Base-by-base conservation (phyloP, 1,284 basidiomycete genomes). In the Sporisorium iseilematis-ciliati region DNA sequence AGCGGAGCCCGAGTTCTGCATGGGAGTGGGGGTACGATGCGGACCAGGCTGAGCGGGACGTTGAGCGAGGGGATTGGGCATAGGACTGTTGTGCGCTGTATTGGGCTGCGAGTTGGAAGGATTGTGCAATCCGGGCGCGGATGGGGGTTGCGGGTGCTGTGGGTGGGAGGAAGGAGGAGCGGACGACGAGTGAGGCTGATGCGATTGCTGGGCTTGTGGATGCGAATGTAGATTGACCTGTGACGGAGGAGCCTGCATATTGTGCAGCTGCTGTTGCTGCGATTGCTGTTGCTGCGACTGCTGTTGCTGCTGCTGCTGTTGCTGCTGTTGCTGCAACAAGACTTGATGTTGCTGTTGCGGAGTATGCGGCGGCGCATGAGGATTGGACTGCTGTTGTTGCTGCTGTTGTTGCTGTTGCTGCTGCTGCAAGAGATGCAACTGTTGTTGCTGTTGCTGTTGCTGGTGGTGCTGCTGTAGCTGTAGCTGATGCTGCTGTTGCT, bases 221-320 rank as follows among this genome's bases (percentile, higher is more conserved):
- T 71, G 68, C 31, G 67, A 70, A 50, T 65, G 67, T 23, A 65
- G 48, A 14, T 63, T 65, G 62, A 65, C 67, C n/a, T 65, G 63
- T 21, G 63, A 42, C 23, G 56, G 53, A 16, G 49, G 43, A 1
- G 40, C 42, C 21, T 29, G 53, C 60, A 63, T 62, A 42, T 58
- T n/a, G n/a, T n/a, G n/a, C n/a, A n/a, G 46, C 20, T 60, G 55
- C 53, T 59, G 46, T 20, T 60, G 56, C 53, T 59, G 55, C 8
- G 29, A 29, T 14, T 60, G 62, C n/a, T 52, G 61, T 10, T 38
- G 49, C 6, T 60, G 66, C n/a, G n/a, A n/a, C 18, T 51, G 45
- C 16, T 54, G 56, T 12, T 57, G 51, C 21, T 62, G 65, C 38
- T n/a, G n/a, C n/a, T 52, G 61, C 16, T 38, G 49, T 7, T 60